phyloP scores from a whole-genome alignment of 1,284 basidiomycete genomes.

The Microbotryomycetes sp. region DNA sequence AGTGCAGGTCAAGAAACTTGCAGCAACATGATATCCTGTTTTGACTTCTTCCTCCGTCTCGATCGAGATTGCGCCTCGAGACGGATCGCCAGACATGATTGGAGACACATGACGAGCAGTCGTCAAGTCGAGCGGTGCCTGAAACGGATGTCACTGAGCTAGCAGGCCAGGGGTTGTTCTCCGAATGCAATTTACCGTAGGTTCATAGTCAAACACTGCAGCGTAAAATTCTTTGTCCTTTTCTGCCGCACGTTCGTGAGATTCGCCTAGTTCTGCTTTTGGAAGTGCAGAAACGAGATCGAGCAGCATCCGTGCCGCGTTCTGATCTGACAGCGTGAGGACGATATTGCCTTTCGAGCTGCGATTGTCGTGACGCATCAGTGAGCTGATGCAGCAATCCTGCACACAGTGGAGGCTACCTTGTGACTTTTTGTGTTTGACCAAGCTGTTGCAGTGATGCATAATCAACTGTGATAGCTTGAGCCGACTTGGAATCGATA shows the following conservation, averaged over 20 bases:
- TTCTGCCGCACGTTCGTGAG: constrained; percentile 2
- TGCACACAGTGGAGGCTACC: background rate
- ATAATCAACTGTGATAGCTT: constrained; percentile 4
- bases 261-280: background rate
- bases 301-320: constrained; percentile 23
- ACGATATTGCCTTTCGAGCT: constrained; percentile 29
- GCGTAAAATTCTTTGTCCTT: constrained; percentile 32
- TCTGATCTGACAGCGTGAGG: constrained; percentile 16
- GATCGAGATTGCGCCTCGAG: constrained; percentile 24
- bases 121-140: constrained; percentile 11
- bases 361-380: background rate
- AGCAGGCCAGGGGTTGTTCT: background rate
- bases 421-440: constrained; percentile 13
- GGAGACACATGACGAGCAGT: constrained; percentile 13
- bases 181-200: background rate
- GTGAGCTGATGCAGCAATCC: background rate
- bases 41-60: constrained; percentile 25
- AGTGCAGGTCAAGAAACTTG: background rate
- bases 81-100: constrained; percentile 28
- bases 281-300: constrained; percentile 17
- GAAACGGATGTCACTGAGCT: background rate
- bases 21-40: constrained; percentile 9
- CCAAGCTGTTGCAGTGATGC: constrained; percentile 10
- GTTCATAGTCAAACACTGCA: constrained; percentile 11
- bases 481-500: background rate